Evolutionary conservation across 495 filamentous ascomycete species (phyloP).

Genomic region (Tuber microsphaerosporum): DNA sequence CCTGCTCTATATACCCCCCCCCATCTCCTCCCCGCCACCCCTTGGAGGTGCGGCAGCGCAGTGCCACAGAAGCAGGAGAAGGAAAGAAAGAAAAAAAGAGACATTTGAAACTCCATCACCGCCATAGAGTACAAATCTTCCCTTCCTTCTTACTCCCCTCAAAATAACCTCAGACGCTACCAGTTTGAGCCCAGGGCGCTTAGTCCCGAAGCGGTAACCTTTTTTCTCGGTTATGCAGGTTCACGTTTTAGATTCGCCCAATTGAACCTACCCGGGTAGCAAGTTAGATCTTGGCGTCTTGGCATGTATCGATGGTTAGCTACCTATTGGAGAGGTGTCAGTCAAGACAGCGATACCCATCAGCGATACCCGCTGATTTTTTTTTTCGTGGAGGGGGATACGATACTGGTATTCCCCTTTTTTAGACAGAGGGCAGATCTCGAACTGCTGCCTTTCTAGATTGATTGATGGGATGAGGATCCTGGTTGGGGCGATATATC

Average conservation of each 20-base stretch:
- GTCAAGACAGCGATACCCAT: neutral
- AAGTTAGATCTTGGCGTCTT: constrained; percentile 3
- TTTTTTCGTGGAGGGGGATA: neutral
- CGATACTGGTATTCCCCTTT: neutral
- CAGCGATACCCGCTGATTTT: neutral
- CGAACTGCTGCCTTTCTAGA: neutral
- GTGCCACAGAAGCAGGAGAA: neutral
- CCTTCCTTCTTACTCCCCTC: constrained; percentile 4
- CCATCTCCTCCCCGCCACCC: neutral
- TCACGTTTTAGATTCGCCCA: constrained; percentile 27
- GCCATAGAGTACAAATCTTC: neutral
- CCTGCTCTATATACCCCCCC: neutral
- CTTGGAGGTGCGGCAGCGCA: neutral
- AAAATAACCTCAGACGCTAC: constrained; percentile 20
- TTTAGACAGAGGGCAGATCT: neutral
- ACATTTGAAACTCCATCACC: constrained; percentile 4
- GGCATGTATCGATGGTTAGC: neutral
- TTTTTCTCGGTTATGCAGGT: constrained; percentile 21
- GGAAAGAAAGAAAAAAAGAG: neutral
- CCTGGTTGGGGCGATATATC: neutral
- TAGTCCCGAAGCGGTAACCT: constrained; percentile 15
- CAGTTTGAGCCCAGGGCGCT: constrained; percentile 28
- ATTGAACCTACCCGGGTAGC: constrained; percentile 7
- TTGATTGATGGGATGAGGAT: neutral
- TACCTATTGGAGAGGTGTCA: neutral